A percentile compares a stretch with the other conserved stretches of the same genome.
Evolutionary conservation across 1,284 basidiomycete genomes (phyloP).

Genomic region (Lignosus rhinocerotis): DNA sequence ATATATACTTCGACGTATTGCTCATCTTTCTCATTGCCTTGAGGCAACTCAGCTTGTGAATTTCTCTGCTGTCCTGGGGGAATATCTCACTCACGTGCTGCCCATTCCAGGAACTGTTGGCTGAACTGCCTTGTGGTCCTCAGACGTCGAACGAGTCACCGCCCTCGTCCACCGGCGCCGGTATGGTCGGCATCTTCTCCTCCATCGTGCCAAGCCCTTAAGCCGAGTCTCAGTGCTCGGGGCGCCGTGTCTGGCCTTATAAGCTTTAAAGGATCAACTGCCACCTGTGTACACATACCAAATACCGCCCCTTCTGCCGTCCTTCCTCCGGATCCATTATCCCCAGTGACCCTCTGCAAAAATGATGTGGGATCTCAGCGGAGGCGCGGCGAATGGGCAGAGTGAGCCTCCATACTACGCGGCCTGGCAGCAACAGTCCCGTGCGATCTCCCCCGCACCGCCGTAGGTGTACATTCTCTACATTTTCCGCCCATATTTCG

Average conservation of each 20-base stretch:
- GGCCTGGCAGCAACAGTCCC: constrained; percentile 10
- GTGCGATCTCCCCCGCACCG: constrained; percentile 5
- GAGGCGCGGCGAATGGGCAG: constrained; percentile 14
- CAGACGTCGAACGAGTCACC: constrained; percentile 15
- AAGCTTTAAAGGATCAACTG: constrained; percentile 15
- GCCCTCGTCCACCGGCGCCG: constrained; percentile 11
- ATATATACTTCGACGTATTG: too few relatives aligned
- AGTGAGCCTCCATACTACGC: constrained; percentile 14
- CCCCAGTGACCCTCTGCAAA: neutral
- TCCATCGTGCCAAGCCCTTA: constrained; percentile 17
- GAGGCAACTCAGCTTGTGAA: neutral
- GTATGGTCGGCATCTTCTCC: constrained; percentile 6
- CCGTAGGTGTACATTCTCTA: constrained; percentile 14
- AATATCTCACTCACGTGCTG: neutral
- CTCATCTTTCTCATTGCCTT: neutral
- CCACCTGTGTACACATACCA: constrained; percentile 12
- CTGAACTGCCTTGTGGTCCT: constrained; percentile 18
- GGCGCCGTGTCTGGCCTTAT: constrained; percentile 19
- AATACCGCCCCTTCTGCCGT: constrained; percentile 10
- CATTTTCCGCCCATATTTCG: neutral
- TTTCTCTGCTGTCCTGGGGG: neutral
- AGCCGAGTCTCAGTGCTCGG: constrained; percentile 6
- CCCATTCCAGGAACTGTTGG: constrained; percentile 11
- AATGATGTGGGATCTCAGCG: constrained; percentile 28
- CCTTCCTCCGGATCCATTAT: constrained; percentile 5